These are phyloP conservation scores for Lactifluus hygrophoroides DNA, from an alignment of 768 basidiomycete genomes.

Conservation along the genomic window DNA sequence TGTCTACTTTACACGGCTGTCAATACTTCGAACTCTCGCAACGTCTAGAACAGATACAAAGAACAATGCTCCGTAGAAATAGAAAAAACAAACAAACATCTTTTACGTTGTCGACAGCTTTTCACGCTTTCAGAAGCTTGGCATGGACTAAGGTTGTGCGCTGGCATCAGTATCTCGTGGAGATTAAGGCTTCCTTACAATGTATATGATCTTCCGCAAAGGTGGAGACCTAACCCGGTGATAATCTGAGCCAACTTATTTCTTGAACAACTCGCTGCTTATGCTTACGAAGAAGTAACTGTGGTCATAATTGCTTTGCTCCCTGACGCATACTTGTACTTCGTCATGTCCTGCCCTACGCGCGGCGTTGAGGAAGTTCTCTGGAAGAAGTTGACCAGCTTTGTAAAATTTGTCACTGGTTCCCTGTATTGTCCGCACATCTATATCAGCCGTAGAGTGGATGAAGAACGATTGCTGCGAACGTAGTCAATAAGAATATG, in stretches of 20 bases:
- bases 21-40: conserved; percentile 11
- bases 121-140: conserved; percentile 70
- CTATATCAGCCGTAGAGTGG: background rate
- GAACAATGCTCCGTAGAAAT: background rate
- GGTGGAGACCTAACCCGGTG: conserved; percentile 61
- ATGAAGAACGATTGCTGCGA: conserved; percentile 23
- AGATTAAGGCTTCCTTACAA: conserved; percentile 37
- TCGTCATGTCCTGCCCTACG: conserved; percentile 65
- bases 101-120: background rate
- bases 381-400: conserved; percentile 82
- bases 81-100: too few species aligned
- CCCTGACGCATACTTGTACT: conserved; percentile 66
- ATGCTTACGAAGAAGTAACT: conserved; percentile 74
- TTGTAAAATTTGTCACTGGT: conserved; percentile 77
- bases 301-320: conserved; percentile 82
- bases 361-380: conserved; percentile 77
- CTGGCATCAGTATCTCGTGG: conserved; percentile 19
- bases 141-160: conserved; percentile 61
- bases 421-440: conserved; percentile 39
- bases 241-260: background rate
- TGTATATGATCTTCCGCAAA: conserved; percentile 86
- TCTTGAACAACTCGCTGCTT: background rate
- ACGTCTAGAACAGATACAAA: conserved; percentile 6
- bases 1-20: conserved; percentile 2
- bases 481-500: conserved; percentile 86